Evolutionary conservation across 2,329 filamentous ascomycete species (phyloP).

Genomic region (Cordyceps farinosa): DNA sequence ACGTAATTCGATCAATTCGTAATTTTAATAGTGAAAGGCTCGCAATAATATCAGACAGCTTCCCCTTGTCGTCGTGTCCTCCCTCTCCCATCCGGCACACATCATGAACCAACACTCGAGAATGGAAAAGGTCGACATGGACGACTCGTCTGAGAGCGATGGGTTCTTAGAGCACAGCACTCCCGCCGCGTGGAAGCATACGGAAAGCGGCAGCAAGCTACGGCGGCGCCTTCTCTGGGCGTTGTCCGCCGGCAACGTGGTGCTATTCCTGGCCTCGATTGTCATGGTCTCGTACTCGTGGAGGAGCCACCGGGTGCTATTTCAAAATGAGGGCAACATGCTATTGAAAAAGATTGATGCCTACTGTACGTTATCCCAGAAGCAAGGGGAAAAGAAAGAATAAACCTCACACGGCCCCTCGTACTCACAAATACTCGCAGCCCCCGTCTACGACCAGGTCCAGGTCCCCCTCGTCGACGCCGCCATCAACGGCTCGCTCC

Average conservation of each 20-base stretch:
- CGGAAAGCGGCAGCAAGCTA: not conserved
- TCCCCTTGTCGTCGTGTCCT: too few species aligned
- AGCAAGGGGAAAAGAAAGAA: too few species aligned
- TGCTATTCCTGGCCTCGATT: not conserved
- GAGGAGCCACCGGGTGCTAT: not conserved
- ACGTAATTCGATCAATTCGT: too few species aligned
- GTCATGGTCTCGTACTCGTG: not conserved
- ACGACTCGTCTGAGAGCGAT: not conserved
- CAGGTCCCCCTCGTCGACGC: not conserved
- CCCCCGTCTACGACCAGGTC: not conserved
- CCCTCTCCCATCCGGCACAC: too few species aligned
- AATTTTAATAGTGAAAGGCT: too few species aligned
- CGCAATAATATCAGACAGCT: too few species aligned
- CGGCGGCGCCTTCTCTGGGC: not conserved
- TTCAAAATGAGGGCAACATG: not conserved
- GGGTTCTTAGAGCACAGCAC: not conserved
- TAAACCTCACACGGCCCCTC: too few species aligned
- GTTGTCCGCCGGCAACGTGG: not conserved
- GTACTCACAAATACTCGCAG: not conserved
- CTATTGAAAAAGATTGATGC: constrained; percentile 8
- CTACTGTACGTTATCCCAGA: not conserved
- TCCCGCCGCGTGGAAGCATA: not conserved
- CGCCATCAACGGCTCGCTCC: constrained; percentile 4
- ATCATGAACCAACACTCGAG: too few species aligned
- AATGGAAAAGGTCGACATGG: not conserved